These are phyloP conservation scores for Teratosphaeria zuluensis DNA, from an alignment of 2,329 filamentous ascomycete species.

Conservation along the genomic window DNA sequence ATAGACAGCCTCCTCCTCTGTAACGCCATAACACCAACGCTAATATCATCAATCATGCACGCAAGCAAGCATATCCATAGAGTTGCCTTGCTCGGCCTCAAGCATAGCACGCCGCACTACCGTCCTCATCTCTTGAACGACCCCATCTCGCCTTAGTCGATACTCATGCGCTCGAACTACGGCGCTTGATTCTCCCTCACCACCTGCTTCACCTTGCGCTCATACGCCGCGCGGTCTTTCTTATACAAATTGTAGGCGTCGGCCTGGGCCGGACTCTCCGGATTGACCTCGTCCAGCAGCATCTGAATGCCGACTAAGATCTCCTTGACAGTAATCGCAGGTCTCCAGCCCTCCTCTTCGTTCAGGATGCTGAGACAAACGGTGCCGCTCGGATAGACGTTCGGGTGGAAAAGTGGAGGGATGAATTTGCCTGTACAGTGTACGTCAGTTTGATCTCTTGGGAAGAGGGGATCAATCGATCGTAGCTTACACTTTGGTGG, in stretches of 20 bases:
- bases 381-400: conserved; percentile 96
- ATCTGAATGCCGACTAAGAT: conserved; percentile 95
- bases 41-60: conserved; percentile 4
- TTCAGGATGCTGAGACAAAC: conserved; percentile 96
- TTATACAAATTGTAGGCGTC: conserved; percentile 97
- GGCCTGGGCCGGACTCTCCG: conserved; percentile 90
- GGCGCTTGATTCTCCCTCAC: conserved; percentile 83
- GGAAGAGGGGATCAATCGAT: neutral
- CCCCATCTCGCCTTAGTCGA: neutral
- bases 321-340: conserved; percentile 96
- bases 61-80: neutral
- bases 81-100: neutral
- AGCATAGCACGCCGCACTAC: neutral
- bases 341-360: conserved; percentile 97
- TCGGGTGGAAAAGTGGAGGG: conserved; percentile 93
- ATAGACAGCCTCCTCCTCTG: too few species aligned
- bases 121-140: neutral
- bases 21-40: neutral
- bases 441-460: neutral
- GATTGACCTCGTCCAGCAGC: conserved; percentile 90
- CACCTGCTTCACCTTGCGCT: conserved; percentile 74
- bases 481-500: conserved; percentile 83
- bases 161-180: conserved; percentile 3
- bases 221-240: conserved; percentile 78
- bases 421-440: conserved; percentile 75